Evolutionary conservation across 2,329 filamentous ascomycete genomes (phyloP), one percentile per base, ranked within the genome.

Genomic region (Emericellopsis cladophorae): DNA sequence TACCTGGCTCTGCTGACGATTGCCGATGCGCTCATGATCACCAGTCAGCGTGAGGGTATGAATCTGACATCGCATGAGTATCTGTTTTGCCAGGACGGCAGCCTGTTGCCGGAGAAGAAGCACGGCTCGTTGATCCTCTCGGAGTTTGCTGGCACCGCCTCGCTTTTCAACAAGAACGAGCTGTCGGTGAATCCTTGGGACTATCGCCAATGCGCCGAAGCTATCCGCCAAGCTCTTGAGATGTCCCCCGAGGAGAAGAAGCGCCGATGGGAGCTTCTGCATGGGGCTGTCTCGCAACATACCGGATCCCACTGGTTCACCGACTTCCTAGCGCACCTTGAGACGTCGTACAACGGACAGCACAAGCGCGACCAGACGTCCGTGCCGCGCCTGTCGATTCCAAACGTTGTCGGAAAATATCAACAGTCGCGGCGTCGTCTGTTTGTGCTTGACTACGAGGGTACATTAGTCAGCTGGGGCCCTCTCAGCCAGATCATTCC

Each of bases 21-120:
- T 40, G 92, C 90, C 2, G 89, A 96, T 62, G 84, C 83, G 3
- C 68, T 96, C 39, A 92, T 95, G 76, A 92, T 96, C 53, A 93
- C 90, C 2, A 93, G 87, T 55, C 79, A 96, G 51, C 86, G 92
- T 40, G 90, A 96, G 58, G 90, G 90, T 46, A 96, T 96, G 92
- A 96, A 95, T 56, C 64, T 96, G 42, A 95, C 90, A 0, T 89
- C 84, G 6, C 92, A 96, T 56, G 90, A 96, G 57, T 96, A 88
- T 54, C 74, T 95, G 29, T 85, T 86, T 49, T 95, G 89, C 54
- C 90, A 96, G 55, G 90, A 96, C 53, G 89, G 89, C 33, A 76
- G 75, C 49, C 70, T 72, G 40, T 64, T 76, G 46, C 67, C 71
- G 3, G 67, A 79, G 42, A 88, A 88, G 65, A 89, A 86, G 60